Conservation (phyloP, 2,329 filamentous ascomycete species). For the Cladosporium sp. region DNA sequence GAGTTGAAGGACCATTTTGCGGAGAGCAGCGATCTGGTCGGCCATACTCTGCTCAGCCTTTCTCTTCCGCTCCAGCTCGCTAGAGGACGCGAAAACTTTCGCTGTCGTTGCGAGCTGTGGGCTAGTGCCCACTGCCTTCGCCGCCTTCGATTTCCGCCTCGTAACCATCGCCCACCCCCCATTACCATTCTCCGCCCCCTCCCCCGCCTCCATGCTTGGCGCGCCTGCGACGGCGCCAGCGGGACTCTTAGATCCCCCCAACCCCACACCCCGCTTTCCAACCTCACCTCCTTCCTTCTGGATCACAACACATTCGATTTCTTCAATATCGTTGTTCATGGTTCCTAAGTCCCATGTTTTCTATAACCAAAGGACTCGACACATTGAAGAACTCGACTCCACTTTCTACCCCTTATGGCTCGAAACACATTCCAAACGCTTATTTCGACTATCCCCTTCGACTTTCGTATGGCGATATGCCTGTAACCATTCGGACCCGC, state of each 20-base stretch:
- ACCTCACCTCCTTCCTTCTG: not conserved
- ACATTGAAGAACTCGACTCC: not conserved
- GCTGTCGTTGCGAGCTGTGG: constrained; percentile 3
- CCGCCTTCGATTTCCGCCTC: not conserved
- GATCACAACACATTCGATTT: no score
- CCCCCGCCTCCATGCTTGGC: not conserved
- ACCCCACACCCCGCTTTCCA: not conserved
- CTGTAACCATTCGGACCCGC: not conserved
- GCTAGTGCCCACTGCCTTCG: not conserved
- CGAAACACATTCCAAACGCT: no score
- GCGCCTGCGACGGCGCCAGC: no score
- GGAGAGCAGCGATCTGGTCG: not conserved
- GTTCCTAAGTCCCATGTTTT: not conserved
- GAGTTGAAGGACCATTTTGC: not conserved
- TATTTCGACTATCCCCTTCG: not conserved
- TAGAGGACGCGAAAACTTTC: not conserved
- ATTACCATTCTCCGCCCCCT: not conserved
- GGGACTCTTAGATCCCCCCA: no score
- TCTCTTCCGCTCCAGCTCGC: constrained; percentile 3
- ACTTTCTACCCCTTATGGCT: not conserved
- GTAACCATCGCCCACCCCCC: not conserved
- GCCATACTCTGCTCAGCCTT: constrained; percentile 1
- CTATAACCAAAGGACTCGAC: constrained; percentile 1
- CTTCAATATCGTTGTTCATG: no score
- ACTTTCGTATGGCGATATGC: not conserved